phyloP scores from a whole-genome alignment of 2,329 filamentous ascomycete genomes.

The Arthrobotrys iridis region DNA sequence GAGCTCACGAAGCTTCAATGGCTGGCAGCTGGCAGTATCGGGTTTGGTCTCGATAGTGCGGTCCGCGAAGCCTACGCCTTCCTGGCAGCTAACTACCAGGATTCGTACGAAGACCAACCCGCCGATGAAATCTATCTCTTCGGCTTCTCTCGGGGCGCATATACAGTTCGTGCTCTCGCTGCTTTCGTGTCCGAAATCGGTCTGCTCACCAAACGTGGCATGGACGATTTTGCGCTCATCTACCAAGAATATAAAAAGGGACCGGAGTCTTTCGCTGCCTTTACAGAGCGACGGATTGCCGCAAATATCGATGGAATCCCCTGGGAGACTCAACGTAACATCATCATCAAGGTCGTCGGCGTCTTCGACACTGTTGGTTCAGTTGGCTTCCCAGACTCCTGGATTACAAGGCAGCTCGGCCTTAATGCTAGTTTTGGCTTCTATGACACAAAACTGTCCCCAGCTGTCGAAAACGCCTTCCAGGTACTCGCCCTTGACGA shows the following conservation, averaged over 20 bases:
- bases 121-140: slow-evolving; percentile 61
- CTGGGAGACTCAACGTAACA: slow-evolving; percentile 50
- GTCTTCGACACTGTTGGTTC: slow-evolving; percentile 66
- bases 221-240: slow-evolving; percentile 68
- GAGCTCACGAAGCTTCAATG: slow-evolving; percentile 56
- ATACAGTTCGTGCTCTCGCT: slow-evolving; percentile 61
- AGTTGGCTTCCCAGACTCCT: slow-evolving; percentile 56
- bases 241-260: slow-evolving; percentile 64
- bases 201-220: slow-evolving; percentile 62
- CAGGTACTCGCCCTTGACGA: slow-evolving; percentile 69
- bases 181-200: slow-evolving; percentile 50
- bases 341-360: slow-evolving; percentile 60
- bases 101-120: slow-evolving; percentile 58
- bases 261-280: slow-evolving; percentile 33
- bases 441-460: slow-evolving; percentile 49
- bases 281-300: slow-evolving; percentile 23
- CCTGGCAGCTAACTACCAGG: slow-evolving; percentile 60
- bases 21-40: slow-evolving; percentile 57
- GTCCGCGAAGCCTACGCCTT: slow-evolving; percentile 62
- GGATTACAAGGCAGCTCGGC: slow-evolving; percentile 45
- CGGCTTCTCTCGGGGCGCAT: slow-evolving; percentile 62
- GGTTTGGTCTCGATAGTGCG: slow-evolving; percentile 59
- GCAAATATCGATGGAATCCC: slow-evolving; percentile 42
- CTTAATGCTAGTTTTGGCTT: slow-evolving; percentile 46
- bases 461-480: slow-evolving; percentile 66